Percentiles rank a stretch among this genome's conserved stretches.
These are phyloP conservation scores for Corchorus olitorius DNA, from an alignment of 345 rosid species.

Conservation along the genomic window DNA sequence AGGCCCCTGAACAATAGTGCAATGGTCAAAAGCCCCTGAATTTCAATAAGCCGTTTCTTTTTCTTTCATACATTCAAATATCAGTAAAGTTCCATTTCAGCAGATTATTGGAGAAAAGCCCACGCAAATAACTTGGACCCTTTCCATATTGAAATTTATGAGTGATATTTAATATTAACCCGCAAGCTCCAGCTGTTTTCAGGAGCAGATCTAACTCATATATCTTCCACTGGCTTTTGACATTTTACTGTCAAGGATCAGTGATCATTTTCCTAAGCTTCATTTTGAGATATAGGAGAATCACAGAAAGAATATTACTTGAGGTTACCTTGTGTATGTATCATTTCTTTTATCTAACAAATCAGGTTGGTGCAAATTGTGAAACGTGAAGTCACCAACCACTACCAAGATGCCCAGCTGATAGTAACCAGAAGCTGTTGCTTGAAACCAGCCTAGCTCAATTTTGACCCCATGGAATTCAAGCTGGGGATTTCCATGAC, in stretches of 20 bases:
- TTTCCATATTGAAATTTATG: not conserved
- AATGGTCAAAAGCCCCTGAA: too few relatives aligned
- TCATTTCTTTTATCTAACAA: conserved; percentile 44
- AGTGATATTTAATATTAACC: conserved; percentile 1
- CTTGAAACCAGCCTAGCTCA: conserved; percentile 98
- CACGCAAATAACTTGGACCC: not conserved
- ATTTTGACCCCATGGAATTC: conserved; percentile 87
- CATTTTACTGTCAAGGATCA: conserved; percentile 8
- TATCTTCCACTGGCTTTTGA: not conserved
- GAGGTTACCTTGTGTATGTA: conserved; percentile 61
- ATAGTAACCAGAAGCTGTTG: conserved; percentile 96
- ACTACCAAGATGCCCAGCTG: conserved; percentile 90
- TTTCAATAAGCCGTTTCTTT: too few relatives aligned
- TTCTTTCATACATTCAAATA: not conserved
- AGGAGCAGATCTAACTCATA: not conserved
- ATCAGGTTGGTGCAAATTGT: conserved; percentile 41
- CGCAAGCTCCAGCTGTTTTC: not conserved
- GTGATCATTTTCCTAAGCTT: not conserved
- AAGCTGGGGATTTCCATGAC: conserved; percentile 92
- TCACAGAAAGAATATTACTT: not conserved
- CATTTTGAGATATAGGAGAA: not conserved
- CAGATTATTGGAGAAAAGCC: not conserved
- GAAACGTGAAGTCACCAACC: conserved; percentile 57
- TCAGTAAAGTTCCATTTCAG: not conserved
- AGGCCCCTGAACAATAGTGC: too few relatives aligned